Evolutionary conservation across 176 grass and related monocot species (phyloP), one percentile per base, ranked within the genome.

Genomic region (Phoenix dactylifera): DNA sequence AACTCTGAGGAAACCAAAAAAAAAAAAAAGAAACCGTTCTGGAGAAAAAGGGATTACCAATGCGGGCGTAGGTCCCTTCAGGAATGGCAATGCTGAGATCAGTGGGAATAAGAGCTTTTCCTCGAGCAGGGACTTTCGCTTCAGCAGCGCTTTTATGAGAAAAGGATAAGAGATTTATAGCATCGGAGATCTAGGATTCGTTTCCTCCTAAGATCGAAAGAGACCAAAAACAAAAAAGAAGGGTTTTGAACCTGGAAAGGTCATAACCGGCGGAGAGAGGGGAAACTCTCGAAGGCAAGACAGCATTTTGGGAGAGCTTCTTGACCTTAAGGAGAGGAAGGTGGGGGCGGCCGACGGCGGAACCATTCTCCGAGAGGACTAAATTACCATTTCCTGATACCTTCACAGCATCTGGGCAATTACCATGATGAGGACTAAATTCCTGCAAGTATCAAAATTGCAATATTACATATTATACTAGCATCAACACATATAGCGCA

Each of bases 81-180:
- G 93, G 93, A 29, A 91, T 83, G 54, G 87, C 79, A 53, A 97
- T 67, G 65, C 87, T 83, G 66, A 97, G 72, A 50, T 88, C 93
- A 0, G 93, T 91, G 4, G 84, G 69, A 19, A 91, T 59, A 4
- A 97, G 66, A 58, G 81, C 84, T 72, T 91, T 97, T 0, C 92
- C 92, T n/a, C 84, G 76, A 29, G 92, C 92, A 17, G 87, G 87
- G 66, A 91, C 87, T 4, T 70, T 49, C 0, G 10, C 61, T 15
- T 78, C 77, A 53, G 10, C 81, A 5, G 92, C 92, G 25, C 92
- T 91, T n/a, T n/a, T n/a, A n/a, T n/a, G 51, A 15, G 17, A 59
- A 12, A 48, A 35, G 25, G 35, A 44, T 9, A 3, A 12, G 35
- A 10, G 32, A 39, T 0, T 10, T 10, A 30, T 7, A 39, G 32